Percentiles rank a stretch among this genome's conserved stretches.
Evolutionary conservation across 2,329 filamentous ascomycete species (phyloP).

Genomic region (Ophiostoma perfectum): DNA sequence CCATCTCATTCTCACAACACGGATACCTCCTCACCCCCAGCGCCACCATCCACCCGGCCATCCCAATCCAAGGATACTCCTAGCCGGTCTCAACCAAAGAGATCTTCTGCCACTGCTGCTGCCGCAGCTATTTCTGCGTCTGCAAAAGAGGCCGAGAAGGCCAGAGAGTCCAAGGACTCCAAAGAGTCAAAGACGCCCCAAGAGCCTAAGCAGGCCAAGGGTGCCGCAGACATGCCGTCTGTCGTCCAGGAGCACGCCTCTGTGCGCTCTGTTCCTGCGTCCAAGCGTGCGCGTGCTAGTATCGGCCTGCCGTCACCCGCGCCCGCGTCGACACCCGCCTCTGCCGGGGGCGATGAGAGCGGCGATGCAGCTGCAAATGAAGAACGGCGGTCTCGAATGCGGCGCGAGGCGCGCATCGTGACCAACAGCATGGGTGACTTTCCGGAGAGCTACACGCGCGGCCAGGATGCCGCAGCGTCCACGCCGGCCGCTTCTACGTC

Average conservation of each 20-base stretch:
- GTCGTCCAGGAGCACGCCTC: slow-evolving; percentile 21
- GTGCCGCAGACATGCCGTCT: slow-evolving; percentile 22
- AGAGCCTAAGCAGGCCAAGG: slow-evolving; percentile 6
- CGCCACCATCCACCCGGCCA: slow-evolving; percentile 15
- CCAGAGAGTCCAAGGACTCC: slow-evolving; percentile 4
- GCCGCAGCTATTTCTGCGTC: slow-evolving; percentile 19
- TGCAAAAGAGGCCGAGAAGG: slow-evolving; percentile 16
- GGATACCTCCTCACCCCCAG: slow-evolving; percentile 18
- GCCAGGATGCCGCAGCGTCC: neutral
- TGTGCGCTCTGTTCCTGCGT: slow-evolving; percentile 18
- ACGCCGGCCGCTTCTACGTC: neutral
- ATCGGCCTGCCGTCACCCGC: slow-evolving; percentile 15
- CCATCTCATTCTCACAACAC: slow-evolving; percentile 16
- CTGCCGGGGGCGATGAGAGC: slow-evolving; percentile 27
- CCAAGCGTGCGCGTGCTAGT: slow-evolving; percentile 24
- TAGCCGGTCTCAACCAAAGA: slow-evolving; percentile 5
- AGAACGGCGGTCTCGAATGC: slow-evolving; percentile 29
- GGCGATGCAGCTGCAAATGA: slow-evolving; percentile 27
- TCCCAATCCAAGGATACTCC: neutral
- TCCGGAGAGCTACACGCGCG: slow-evolving; percentile 39
- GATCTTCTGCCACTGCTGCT: slow-evolving; percentile 20
- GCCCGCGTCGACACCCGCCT: slow-evolving; percentile 15
- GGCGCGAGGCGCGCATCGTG: slow-evolving; percentile 30
- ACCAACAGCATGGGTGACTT: slow-evolving; percentile 36
- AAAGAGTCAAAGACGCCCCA: neutral